These are phyloP conservation scores for Kitagawia praeruptora DNA, from an alignment of 129 eudicot species.

Conservation along the genomic window DNA sequence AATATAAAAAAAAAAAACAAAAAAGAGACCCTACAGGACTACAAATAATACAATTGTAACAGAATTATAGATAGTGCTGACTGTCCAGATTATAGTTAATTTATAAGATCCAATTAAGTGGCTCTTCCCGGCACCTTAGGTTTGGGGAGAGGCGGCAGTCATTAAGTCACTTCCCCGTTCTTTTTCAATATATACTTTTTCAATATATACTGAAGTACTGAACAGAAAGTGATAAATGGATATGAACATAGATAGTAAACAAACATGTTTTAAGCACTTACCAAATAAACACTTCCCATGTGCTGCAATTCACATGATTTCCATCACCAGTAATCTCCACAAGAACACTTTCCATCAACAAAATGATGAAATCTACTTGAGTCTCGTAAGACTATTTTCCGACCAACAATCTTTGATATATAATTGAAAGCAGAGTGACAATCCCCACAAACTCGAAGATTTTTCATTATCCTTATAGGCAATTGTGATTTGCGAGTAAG, in stretches of 20 bases:
- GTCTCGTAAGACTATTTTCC: conserved; percentile 74
- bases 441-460: conserved; percentile 87
- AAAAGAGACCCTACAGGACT: not conserved
- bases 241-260: not conserved
- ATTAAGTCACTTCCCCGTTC: not conserved
- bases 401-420: conserved; percentile 57
- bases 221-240: not conserved
- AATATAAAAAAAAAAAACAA: too few species aligned
- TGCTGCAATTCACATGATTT: not conserved
- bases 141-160: not conserved
- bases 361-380: conserved; percentile 87
- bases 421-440: conserved; percentile 71
- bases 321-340: conserved; percentile 73
- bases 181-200: not conserved
- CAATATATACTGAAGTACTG: not conserved
- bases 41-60: too few species aligned
- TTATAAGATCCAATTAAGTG: not conserved
- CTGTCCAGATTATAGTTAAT: not conserved
- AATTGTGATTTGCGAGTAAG: conserved; percentile 55
- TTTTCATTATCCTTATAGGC: conserved; percentile 90
- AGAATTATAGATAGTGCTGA: too few species aligned
- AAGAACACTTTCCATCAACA: conserved; percentile 69
- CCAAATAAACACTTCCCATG: not conserved
- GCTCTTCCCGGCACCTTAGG: not conserved
- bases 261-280: not conserved